These are phyloP conservation scores for Spencermartinsiella europaea DNA, from an alignment of 805 yeast genomes.

Conservation along the genomic window DNA sequence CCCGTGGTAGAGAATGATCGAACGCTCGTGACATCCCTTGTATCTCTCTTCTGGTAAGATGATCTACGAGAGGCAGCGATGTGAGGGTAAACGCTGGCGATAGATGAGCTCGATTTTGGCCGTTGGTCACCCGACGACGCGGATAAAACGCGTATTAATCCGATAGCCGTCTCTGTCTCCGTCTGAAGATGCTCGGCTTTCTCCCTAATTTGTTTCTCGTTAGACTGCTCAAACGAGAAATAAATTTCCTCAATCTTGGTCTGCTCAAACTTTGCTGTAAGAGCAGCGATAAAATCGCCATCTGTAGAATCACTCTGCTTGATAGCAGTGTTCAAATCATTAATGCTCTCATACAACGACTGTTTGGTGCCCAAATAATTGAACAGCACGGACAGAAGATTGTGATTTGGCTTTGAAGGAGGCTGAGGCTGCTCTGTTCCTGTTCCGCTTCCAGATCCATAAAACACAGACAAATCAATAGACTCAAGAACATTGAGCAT, in stretches of 20 bases:
- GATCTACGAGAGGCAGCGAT: not conserved
- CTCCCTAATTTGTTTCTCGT: conserved; percentile 13
- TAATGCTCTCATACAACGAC: conserved; percentile 43
- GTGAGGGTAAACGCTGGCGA: not conserved
- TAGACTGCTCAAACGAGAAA: conserved; percentile 12
- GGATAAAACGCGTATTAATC: not conserved
- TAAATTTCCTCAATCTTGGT: conserved; percentile 17
- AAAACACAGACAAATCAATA: conserved; percentile 18
- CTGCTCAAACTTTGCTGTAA: conserved; percentile 16
- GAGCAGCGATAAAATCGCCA: conserved; percentile 16
- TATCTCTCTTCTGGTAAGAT: not conserved
- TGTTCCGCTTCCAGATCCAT: not conserved
- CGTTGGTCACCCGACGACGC: conserved; percentile 1
- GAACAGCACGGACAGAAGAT: conserved; percentile 32
- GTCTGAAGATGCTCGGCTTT: conserved; percentile 7
- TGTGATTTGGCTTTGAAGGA: not conserved
- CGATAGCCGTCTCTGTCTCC: conserved; percentile 4
- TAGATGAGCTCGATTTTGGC: not conserved
- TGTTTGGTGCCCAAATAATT: conserved; percentile 77
- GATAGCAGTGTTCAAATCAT: conserved; percentile 9
- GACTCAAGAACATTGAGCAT: conserved; percentile 35
- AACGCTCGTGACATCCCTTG: not conserved
- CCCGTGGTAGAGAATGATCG: not conserved
- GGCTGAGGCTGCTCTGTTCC: not conserved
- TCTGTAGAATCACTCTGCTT: conserved; percentile 15